These are phyloP conservation scores for Piper longum DNA, from an alignment of 164 flowering plant species.

Conservation along the genomic window DNA sequence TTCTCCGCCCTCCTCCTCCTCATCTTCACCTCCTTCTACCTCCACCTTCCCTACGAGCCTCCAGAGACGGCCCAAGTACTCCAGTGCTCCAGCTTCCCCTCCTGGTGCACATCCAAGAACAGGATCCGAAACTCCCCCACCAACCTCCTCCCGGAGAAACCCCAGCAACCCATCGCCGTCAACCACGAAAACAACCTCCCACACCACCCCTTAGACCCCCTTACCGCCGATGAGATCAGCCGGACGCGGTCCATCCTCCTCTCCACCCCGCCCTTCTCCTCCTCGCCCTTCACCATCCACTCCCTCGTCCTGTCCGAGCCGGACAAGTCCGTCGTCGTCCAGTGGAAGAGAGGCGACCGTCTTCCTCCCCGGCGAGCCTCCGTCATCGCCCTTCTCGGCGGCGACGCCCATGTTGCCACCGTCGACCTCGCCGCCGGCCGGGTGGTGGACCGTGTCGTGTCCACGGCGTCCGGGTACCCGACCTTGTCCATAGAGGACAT, in stretches of 20 bases:
- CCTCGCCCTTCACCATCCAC: conserved; percentile 31
- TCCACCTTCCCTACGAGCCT: conserved; percentile 5
- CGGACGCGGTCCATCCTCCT: conserved; percentile 22
- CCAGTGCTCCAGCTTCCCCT: conserved; percentile 10
- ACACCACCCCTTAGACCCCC: conserved; percentile 56
- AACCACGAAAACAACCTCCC: conserved; percentile 13
- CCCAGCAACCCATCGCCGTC: conserved; percentile 5
- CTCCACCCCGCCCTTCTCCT: conserved; percentile 18
- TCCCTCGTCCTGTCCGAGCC: conserved; percentile 48
- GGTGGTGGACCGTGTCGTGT: conserved; percentile 21
- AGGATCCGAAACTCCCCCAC: conserved; percentile 8
- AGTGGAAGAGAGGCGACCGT: conserved; percentile 50
- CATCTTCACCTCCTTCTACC: conserved; percentile 5
- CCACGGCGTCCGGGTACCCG: conserved; percentile 51
- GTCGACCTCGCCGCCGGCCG: conserved; percentile 35
- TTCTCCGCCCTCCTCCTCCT: conserved; percentile 5
- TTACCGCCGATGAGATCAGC: conserved; percentile 37
- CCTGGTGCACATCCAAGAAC: conserved; percentile 21
- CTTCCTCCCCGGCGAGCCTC: conserved; percentile 53
- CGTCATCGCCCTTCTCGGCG: conserved; percentile 35
- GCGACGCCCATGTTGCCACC: conserved; percentile 29
- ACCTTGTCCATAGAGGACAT: conserved; percentile 82
- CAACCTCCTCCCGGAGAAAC: not conserved
- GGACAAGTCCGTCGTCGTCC: conserved; percentile 31
- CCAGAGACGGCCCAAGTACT: conserved; percentile 2